Conservation (phyloP, 2,329 filamentous ascomycete genomes). For the Zymoseptoria crescenta region DNA sequence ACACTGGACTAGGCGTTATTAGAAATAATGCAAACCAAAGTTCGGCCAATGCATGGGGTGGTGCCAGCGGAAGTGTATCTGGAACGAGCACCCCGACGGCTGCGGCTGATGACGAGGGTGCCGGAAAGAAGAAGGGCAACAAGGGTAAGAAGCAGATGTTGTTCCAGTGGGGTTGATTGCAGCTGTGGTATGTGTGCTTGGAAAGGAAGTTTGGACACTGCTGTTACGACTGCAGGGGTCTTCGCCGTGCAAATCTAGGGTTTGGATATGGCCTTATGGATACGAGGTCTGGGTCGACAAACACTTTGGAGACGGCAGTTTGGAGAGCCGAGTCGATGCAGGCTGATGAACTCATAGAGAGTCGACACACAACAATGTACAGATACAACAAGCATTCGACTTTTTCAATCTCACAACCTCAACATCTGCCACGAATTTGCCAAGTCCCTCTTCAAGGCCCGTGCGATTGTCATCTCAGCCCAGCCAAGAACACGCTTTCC, state of each 20-base stretch:
- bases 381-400: not conserved
- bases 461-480: not conserved
- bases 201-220: not conserved
- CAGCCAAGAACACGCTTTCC: not conserved
- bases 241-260: too few species aligned
- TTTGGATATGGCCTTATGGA: not conserved
- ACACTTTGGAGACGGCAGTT: not conserved
- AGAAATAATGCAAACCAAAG: constrained; percentile 35
- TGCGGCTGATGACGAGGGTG: constrained; percentile 16
- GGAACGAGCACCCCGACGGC: constrained; percentile 17
- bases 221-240: too few species aligned
- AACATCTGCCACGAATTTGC: not conserved
- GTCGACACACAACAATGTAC: too few species aligned
- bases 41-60: constrained; percentile 35
- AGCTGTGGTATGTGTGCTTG: not conserved
- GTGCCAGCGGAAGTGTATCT: constrained; percentile 18
- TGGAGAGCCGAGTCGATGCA: not conserved
- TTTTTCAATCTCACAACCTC: not conserved
- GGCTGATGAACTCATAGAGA: too few species aligned
- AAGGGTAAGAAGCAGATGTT: constrained; percentile 42
- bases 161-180: constrained; percentile 40
- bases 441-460: too few species aligned
- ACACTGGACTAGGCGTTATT: constrained; percentile 39
- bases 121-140: constrained; percentile 25
- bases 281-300: not conserved